A percentile compares a stretch with the other conserved stretches of the same genome.
Conservation (phyloP, 1,284 basidiomycete genomes). For the Marasmius fiardii region DNA sequence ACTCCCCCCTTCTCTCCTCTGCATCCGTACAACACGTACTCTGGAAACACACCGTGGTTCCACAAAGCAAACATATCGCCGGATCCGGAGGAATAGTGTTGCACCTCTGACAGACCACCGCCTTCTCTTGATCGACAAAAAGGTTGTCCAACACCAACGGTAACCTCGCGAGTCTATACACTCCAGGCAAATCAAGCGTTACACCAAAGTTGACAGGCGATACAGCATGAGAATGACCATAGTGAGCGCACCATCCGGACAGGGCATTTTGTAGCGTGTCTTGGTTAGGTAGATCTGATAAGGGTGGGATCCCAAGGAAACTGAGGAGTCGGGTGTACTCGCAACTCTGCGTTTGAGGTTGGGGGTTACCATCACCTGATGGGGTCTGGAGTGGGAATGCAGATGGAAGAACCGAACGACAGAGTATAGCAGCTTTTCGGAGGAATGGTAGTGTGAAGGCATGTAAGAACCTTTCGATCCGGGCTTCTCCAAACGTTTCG, state of each 20-base stretch:
- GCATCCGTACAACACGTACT: constrained; percentile 88
- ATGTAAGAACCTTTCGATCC: constrained; percentile 86
- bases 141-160: constrained; percentile 84
- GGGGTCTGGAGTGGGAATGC: constrained; percentile 50
- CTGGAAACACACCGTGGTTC: constrained; percentile 86
- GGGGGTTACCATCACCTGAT: constrained; percentile 22
- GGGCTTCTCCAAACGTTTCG: constrained; percentile 72
- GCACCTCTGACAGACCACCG: constrained; percentile 76
- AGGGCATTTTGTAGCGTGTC: constrained; percentile 81
- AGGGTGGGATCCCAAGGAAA: constrained; percentile 74
- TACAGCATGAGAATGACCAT: constrained; percentile 69
- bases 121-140: constrained; percentile 69
- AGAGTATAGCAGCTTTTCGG: constrained; percentile 86
- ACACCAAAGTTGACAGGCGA: constrained; percentile 74
- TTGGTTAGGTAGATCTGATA: constrained; percentile 74
- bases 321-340: constrained; percentile 83
- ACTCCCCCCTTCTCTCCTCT: constrained; percentile 74
- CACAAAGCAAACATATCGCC: constrained; percentile 92
- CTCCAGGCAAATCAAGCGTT: constrained; percentile 77
- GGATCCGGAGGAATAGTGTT: constrained; percentile 80
- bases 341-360: constrained; percentile 32
- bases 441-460: constrained; percentile 92
- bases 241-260: constrained; percentile 82
- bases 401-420: constrained; percentile 69
- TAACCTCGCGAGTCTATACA: constrained; percentile 84